Percentiles rank a stretch among this genome's conserved stretches.
These are phyloP conservation scores for Coccomyxa subellipsoidea DNA, from an alignment of 163 green algal genomes.

Conservation along the genomic window DNA sequence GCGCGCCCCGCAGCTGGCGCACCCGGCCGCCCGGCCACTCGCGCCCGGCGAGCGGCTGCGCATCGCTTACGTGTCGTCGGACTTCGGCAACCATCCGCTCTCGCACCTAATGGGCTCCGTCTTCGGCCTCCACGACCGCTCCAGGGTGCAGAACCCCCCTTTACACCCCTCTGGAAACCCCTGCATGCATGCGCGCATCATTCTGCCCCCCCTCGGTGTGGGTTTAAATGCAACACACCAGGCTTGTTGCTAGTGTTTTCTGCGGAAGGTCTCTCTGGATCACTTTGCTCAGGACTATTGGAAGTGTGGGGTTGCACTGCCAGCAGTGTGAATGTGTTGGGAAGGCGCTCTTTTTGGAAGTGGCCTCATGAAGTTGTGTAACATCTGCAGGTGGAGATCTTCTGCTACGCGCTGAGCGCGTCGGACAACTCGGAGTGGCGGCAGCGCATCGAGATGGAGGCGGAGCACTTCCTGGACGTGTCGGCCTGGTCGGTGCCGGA, in stretches of 20 bases:
- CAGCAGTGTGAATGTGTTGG: too few species aligned
- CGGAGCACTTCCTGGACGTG: slow-evolving; percentile 81
- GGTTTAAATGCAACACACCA: too few species aligned
- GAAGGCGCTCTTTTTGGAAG: too few species aligned
- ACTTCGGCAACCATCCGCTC: slow-evolving; percentile 93
- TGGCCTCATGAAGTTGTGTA: too few species aligned
- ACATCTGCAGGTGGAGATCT: slow-evolving; percentile 64
- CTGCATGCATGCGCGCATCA: too few species aligned
- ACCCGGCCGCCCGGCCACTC: slow-evolving; percentile 50
- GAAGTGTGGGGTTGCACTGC: too few species aligned
- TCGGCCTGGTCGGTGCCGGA: slow-evolving; percentile 44
- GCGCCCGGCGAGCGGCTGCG: slow-evolving; percentile 53
- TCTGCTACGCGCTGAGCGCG: slow-evolving; percentile 80
- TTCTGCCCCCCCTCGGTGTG: too few species aligned
- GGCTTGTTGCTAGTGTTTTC: too few species aligned
- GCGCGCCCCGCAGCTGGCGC: slow-evolving; percentile 41
- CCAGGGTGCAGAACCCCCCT: too few species aligned
- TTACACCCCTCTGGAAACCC: too few species aligned
- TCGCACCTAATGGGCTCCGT: slow-evolving; percentile 87
- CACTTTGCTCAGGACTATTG: too few species aligned
- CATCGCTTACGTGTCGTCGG: slow-evolving; percentile 78
- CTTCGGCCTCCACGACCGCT: slow-evolving; percentile 75
- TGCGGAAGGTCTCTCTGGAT: too few species aligned
- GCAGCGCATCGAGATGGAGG: slow-evolving; percentile 65
- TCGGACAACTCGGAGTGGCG: slow-evolving; percentile 77